phyloP scores from a whole-genome alignment of 2,329 filamentous ascomycete genomes.

The Cadophora gregata region DNA sequence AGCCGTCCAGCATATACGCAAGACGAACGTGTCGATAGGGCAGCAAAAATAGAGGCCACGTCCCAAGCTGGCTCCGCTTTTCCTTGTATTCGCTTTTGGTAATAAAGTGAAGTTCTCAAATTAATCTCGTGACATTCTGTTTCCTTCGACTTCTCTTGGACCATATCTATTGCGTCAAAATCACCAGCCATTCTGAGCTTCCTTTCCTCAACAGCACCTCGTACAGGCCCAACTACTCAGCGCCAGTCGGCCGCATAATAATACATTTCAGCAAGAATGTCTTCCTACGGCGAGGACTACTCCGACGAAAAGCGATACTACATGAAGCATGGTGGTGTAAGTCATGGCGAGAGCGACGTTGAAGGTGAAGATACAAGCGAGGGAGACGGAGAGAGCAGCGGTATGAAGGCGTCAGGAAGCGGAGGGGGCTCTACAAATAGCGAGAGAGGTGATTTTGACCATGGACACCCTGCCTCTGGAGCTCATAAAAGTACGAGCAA shows the following conservation, averaged over 20 bases:
- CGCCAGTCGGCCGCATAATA: background rate
- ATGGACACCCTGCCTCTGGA: background rate
- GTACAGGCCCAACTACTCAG: background rate
- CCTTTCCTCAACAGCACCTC: background rate
- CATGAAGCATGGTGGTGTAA: conserved; percentile 6
- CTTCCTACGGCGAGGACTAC: conserved; percentile 4
- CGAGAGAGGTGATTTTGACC: background rate
- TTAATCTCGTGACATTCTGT: background rate
- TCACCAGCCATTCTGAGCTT: background rate
- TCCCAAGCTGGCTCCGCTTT: background rate
- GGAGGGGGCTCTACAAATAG: background rate
- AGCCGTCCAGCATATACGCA: background rate
- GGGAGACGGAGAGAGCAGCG: background rate
- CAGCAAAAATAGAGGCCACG: background rate
- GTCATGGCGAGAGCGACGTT: conserved; percentile 5
- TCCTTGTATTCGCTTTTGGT: background rate
- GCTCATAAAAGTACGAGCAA: background rate
- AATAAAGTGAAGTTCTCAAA: background rate
- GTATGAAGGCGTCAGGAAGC: background rate
- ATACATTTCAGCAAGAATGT: background rate
- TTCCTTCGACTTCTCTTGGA: background rate
- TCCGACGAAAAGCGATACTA: conserved; percentile 1
- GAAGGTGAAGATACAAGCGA: background rate
- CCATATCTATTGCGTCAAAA: background rate
- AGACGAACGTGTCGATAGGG: background rate